Percentiles rank a stretch among this genome's conserved stretches.
phyloP scores from a whole-genome alignment of 1,284 basidiomycete genomes.

The Cutaneotrichosporon daszewskae region DNA sequence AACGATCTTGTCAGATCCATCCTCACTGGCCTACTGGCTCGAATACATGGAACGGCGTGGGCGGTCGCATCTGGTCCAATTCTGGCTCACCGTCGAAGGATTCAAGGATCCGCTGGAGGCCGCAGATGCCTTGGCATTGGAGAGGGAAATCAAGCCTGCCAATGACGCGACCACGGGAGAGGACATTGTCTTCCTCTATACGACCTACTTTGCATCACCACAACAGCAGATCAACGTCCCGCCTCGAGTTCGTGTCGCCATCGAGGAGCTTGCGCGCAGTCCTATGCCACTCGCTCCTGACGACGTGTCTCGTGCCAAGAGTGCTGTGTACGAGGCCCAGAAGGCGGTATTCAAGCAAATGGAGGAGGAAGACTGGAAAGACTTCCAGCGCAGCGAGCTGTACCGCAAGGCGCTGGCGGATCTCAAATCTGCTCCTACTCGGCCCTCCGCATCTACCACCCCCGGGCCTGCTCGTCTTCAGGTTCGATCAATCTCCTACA shows the following conservation, averaged over 20 bases:
- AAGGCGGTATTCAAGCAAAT: constrained; percentile 77
- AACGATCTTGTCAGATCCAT: constrained; percentile 76
- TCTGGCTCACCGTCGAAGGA: constrained; percentile 94
- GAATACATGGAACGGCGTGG: constrained; percentile 92
- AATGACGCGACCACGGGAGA: constrained; percentile 49
- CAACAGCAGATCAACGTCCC: no score
- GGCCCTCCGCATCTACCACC: no score
- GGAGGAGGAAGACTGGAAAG: constrained; percentile 85
- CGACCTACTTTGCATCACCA: constrained; percentile 71
- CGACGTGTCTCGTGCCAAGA: constrained; percentile 42
- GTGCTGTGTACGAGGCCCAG: constrained; percentile 67
- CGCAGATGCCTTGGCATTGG: constrained; percentile 50
- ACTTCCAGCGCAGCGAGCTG: constrained; percentile 77
- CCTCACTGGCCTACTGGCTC: constrained; percentile 89
- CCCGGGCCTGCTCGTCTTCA: neutral
- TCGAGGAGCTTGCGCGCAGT: constrained; percentile 18
- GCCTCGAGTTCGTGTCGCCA: constrained; percentile 1
- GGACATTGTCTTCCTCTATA: constrained; percentile 79
- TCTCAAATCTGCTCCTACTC: constrained; percentile 35
- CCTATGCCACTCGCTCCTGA: constrained; percentile 3
- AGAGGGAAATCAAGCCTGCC: neutral
- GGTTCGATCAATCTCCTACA: constrained; percentile 3
- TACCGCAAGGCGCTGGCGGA: constrained; percentile 84
- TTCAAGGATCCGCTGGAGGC: constrained; percentile 94
- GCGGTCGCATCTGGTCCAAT: constrained; percentile 81